Conservation (phyloP, 2,329 filamentous ascomycete genomes). For the Calonectria crousiana region DNA sequence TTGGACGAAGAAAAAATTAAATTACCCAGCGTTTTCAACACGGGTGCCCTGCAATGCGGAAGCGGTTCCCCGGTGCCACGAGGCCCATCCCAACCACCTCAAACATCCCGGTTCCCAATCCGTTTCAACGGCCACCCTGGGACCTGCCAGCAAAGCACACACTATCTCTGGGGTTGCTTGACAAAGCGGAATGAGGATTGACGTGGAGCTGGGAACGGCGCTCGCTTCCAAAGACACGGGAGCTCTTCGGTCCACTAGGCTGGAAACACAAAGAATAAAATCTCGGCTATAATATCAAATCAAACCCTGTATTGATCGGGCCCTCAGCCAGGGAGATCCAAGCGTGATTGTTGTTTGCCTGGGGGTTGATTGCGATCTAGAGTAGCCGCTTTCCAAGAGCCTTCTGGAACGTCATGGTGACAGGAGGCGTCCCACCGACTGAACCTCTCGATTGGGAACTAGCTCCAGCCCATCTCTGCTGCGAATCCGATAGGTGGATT, state of each 20-base stretch:
- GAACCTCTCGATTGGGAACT: constrained; percentile 31
- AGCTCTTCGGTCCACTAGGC: not conserved
- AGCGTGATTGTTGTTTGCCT: constrained; percentile 11
- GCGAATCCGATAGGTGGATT: constrained; percentile 44
- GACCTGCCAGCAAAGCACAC: constrained; percentile 34
- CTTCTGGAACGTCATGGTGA: constrained; percentile 41
- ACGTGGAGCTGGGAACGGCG: constrained; percentile 21
- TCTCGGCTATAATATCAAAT: constrained; percentile 3
- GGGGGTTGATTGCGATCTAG: constrained; percentile 30
- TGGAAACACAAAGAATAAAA: not conserved
- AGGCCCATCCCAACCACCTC: constrained; percentile 36
- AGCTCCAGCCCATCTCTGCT: constrained; percentile 13
- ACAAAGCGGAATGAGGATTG: constrained; percentile 35
- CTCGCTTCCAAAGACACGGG: not conserved
- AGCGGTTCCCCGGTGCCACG: constrained; percentile 49
- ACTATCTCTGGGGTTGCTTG: constrained; percentile 35
- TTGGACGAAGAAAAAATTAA: constrained; percentile 43
- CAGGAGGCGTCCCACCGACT: constrained; percentile 26
- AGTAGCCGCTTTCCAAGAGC: constrained; percentile 36
- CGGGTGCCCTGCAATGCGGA: constrained; percentile 43
- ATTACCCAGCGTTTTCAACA: constrained; percentile 44
- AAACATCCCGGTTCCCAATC: constrained; percentile 24
- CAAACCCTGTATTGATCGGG: constrained; percentile 8
- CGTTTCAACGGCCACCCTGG: constrained; percentile 28
- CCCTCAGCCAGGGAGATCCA: not conserved